Conservation (phyloP, 352 stramenopile species). For the Salisapilia sapeloensis region DNA sequence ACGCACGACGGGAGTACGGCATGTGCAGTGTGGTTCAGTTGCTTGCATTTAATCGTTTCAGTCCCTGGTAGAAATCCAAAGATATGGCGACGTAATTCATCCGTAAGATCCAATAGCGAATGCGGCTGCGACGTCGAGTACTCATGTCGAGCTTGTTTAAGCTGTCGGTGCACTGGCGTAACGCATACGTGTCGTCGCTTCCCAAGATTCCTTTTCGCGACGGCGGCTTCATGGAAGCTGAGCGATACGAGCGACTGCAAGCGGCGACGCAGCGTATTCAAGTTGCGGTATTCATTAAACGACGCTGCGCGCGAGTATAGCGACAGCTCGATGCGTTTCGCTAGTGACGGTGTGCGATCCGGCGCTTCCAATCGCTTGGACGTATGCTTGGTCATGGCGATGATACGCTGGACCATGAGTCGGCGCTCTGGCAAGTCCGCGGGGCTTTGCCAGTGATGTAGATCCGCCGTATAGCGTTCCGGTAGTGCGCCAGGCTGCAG, state of each 20-base stretch:
- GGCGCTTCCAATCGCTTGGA: slow-evolving; percentile 23
- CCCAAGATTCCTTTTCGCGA: slow-evolving; percentile 30
- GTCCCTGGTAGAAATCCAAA: slow-evolving; percentile 49
- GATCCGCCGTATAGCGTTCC: slow-evolving; percentile 58
- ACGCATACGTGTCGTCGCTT: slow-evolving; percentile 25
- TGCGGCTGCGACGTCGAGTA: slow-evolving; percentile 27
- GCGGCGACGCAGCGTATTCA: slow-evolving; percentile 63
- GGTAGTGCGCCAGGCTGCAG: slow-evolving; percentile 38
- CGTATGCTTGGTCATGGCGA: slow-evolving; percentile 68
- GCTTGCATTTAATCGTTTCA: slow-evolving; percentile 40
- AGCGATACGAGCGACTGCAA: slow-evolving; percentile 75
- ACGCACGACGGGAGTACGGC: slow-evolving; percentile 43
- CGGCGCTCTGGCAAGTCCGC: slow-evolving; percentile 57
- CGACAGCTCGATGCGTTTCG: slow-evolving; percentile 75
- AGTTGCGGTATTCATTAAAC: slow-evolving; percentile 71
- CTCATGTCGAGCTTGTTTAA: too few species aligned
- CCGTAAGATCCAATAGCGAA: slow-evolving; percentile 48
- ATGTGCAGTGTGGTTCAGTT: slow-evolving; percentile 44
- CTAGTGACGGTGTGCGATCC: slow-evolving; percentile 57
- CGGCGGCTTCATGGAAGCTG: slow-evolving; percentile 73
- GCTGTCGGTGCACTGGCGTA: too few species aligned
- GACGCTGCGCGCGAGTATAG: slow-evolving; percentile 67
- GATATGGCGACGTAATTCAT: slow-evolving; percentile 45
- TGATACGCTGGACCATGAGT: slow-evolving; percentile 78
- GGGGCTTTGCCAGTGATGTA: slow-evolving; percentile 74